These are phyloP conservation scores for Lignosus rhinocerotis DNA, from an alignment of 1,284 basidiomycete genomes.

Conservation along the genomic window DNA sequence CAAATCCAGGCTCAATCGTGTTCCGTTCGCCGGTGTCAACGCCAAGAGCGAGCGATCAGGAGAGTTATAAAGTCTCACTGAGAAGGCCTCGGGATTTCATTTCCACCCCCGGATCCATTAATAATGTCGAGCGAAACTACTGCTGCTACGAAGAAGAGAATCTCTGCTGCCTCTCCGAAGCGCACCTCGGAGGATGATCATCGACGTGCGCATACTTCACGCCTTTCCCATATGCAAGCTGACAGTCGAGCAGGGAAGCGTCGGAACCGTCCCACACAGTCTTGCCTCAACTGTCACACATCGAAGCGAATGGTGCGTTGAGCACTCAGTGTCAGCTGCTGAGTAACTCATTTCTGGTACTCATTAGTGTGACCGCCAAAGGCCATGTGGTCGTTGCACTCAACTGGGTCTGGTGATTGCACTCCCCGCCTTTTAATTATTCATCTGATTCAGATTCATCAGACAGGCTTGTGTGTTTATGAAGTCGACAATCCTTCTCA, in stretches of 20 bases:
- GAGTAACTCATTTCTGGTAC: conserved; percentile 1
- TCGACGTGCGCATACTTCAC: conserved; percentile 25
- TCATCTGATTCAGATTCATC: conserved; percentile 4
- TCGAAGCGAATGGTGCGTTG: conserved; percentile 78
- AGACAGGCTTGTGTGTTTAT: conserved; percentile 84
- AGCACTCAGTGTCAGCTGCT: background rate
- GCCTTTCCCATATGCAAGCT: background rate
- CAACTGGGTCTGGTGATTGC: conserved; percentile 64
- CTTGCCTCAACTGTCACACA: conserved; percentile 69
- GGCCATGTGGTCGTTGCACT: conserved; percentile 73
- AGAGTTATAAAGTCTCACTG: conserved; percentile 19
- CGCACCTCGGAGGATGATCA: conserved; percentile 36
- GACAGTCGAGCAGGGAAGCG: conserved; percentile 36
- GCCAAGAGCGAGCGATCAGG: conserved; percentile 17
- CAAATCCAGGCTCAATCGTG: conserved; percentile 11
- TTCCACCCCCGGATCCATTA: conserved; percentile 15
- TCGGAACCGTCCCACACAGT: conserved; percentile 65
- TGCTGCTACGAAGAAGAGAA: conserved; percentile 32
- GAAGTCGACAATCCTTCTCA: conserved; percentile 78
- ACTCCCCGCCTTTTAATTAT: background rate
- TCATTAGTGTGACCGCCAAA: conserved; percentile 65
- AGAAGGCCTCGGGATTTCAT: conserved; percentile 10
- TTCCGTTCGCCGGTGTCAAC: conserved; percentile 15
- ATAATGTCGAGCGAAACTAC: conserved; percentile 31
- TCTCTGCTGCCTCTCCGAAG: conserved; percentile 27